Evolutionary conservation across 106 monocot species (phyloP), one percentile per base, ranked within the genome.

Genomic region (Allium fistulosum): DNA sequence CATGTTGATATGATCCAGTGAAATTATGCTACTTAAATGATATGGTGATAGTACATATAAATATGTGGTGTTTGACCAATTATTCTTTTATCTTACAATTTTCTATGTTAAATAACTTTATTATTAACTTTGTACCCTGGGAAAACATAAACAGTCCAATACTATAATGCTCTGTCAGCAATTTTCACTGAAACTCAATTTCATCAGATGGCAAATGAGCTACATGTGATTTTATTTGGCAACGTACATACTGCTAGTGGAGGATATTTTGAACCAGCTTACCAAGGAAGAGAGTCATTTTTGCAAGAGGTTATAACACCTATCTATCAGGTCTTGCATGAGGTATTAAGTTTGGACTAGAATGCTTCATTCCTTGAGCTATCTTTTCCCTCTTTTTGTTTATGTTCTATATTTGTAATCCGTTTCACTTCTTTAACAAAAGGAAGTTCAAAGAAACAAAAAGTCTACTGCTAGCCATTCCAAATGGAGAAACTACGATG

Each of bases 401-500:
- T 66, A 26, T 17, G 16, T 11, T 26, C 27, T 14, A 59, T 58
- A 2, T 17, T 68, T 51, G 51, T 55, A 12, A 12, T 55, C 11
- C 15, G 6, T 55, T 26, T 62, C 4, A 52, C 9, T 46, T 61
- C 53, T 76, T 81, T 71, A 48, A 69, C 59, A 50, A 62, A 82
- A 96, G 96, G 96, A 96, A 88, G 81, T 69, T 62, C 71, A 78
- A 77, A 88, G 74, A 78, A 82, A 78, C 69, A 96, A 86, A 82
- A 56, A 56, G 47, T 79, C 88, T 72, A 86, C 86, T 56, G 72
- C 83, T 63, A 92, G 92, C 78, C 96, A 96, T 86, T 88, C 96
- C 11, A 83, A 78, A 75, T 96, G 96, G 96, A 84, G 96, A 80
- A 96, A 96, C 57, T 96, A 96, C 79, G 96, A 96, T 88, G 96